Evolutionary conservation across 1,139 yeast species (phyloP).

Genomic region (Magnusiomyces sp.): DNA sequence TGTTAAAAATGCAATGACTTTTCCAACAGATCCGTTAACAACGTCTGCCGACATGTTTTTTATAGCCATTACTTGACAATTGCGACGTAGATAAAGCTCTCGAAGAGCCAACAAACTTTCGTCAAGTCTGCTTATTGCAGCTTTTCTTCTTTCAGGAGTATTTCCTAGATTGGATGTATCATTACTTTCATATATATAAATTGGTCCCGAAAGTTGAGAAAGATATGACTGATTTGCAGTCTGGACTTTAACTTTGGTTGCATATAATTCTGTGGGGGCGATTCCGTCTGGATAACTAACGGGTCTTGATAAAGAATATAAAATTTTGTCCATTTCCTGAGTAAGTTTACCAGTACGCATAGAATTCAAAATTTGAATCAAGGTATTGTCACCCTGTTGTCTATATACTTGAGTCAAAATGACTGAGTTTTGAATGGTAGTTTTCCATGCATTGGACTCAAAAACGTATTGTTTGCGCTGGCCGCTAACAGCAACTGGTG

Average conservation of each 20-base stretch:
- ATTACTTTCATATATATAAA: too few relatives aligned
- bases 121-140: not conserved
- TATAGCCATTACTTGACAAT: slow-evolving; percentile 51
- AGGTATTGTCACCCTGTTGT: slow-evolving; percentile 71
- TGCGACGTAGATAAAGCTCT: slow-evolving; percentile 14
- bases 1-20: slow-evolving; percentile 39
- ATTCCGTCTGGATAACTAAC: slow-evolving; percentile 63
- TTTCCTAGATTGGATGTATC: too few relatives aligned
- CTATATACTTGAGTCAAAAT: slow-evolving; percentile 75
- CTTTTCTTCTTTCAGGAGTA: too few relatives aligned
- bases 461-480: not conserved
- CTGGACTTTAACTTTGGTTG: slow-evolving; percentile 69
- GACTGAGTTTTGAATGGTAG: slow-evolving; percentile 51
- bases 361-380: slow-evolving; percentile 67
- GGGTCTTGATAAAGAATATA: slow-evolving; percentile 43
- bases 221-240: slow-evolving; percentile 54
- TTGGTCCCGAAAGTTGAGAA: slow-evolving; percentile 27
- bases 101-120: not conserved
- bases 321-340: slow-evolving; percentile 38
- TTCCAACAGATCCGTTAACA: slow-evolving; percentile 53
- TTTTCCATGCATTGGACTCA: slow-evolving; percentile 65
- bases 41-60: slow-evolving; percentile 38
- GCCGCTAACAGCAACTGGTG: slow-evolving; percentile 49
- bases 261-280: slow-evolving; percentile 71
- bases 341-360: slow-evolving; percentile 58